Evolutionary conservation across 768 basidiomycete genomes (phyloP), one percentile per base, ranked within the genome.

Genomic region (Hortiboletus flavorubellus): DNA sequence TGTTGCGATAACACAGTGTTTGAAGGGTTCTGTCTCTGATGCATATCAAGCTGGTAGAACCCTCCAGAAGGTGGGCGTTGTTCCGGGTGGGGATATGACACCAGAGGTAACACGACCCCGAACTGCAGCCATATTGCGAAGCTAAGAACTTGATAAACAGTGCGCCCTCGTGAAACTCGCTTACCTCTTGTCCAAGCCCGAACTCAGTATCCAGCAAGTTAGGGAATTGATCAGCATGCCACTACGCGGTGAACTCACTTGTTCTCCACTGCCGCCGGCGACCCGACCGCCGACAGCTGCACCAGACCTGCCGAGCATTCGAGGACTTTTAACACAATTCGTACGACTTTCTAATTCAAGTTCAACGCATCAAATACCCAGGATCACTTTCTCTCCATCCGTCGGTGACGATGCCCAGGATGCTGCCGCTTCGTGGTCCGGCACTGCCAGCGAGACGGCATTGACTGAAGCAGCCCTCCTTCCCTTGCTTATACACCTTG

Each of bases 81-180:
- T 94, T 12, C 80, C 90, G 0, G 93, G 93, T 7, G 84, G 83
- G 29, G 94, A 97, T 69, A 95, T 96, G 93, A 97, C 94, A 2
- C 91, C 93, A n/a, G 93, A 96, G 82, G 91, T 91, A 55, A 55
- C 39, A 6, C 16, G 1, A 26, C 29, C 15, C 39, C 9, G 44
- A 46, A 35, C 39, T 49, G 9, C 23, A 31, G 12, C 41, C 33
- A 14, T 14, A 11, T 42, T 15, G 42, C 38, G 14, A 38, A 33
- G 18, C 49, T 60, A 16, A 60, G 39, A 33, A 9, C n/a, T 50
- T 21, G 50, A 45, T 18, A 9, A 16, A 8, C 53, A 95, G 93
- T 92, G 91, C 55, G 94, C 94, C 2, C 80, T 97, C 18, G 80
- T 92, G 14, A 98, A 98, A 73, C 79, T 98, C 15, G 81, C 88